Conservation (phyloP, 1,284 basidiomycete genomes). For the Cryptococcus sp. region DNA sequence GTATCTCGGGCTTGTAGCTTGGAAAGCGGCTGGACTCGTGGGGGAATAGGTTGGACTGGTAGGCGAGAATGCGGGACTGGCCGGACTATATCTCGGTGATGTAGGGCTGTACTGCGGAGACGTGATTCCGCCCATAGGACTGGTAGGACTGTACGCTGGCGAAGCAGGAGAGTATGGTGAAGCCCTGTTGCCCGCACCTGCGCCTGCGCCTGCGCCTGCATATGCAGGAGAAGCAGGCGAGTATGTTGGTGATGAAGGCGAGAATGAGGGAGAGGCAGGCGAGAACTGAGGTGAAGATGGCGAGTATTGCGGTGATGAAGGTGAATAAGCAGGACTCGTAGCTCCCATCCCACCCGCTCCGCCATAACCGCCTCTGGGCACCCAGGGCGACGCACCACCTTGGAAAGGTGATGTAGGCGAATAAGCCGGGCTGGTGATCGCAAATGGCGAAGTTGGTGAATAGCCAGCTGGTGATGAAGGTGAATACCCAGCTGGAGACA, state of each 20-base stretch:
- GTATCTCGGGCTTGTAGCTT: conserved; percentile 80
- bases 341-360: conserved; percentile 48
- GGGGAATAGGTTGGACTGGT: conserved; percentile 59
- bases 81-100: conserved; percentile 41
- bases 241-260: conserved; percentile 39
- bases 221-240: conserved; percentile 72
- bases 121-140: conserved; percentile 23
- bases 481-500: conserved; percentile 63
- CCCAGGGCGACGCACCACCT: conserved; percentile 73
- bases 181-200: conserved; percentile 17
- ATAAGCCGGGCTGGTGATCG: conserved; percentile 47
- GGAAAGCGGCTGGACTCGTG: conserved; percentile 66
- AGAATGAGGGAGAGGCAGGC: conserved; percentile 78
- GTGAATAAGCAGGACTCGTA: conserved; percentile 57
- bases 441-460: conserved; percentile 79
- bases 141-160: conserved; percentile 35
- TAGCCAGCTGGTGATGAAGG: conserved; percentile 55
- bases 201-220: conserved; percentile 41
- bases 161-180: conserved; percentile 45
- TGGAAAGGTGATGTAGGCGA: conserved; percentile 78
- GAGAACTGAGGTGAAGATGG: conserved; percentile 68
- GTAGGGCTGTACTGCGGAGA: conserved; percentile 37
- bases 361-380: conserved; percentile 59
- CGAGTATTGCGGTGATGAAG: conserved; percentile 76
- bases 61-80: conserved; percentile 47